A percentile compares a stretch with the other conserved stretches of the same genome.
Evolutionary conservation across 345 rosid species (phyloP).

Genomic region (Moricandia moricandioides): DNA sequence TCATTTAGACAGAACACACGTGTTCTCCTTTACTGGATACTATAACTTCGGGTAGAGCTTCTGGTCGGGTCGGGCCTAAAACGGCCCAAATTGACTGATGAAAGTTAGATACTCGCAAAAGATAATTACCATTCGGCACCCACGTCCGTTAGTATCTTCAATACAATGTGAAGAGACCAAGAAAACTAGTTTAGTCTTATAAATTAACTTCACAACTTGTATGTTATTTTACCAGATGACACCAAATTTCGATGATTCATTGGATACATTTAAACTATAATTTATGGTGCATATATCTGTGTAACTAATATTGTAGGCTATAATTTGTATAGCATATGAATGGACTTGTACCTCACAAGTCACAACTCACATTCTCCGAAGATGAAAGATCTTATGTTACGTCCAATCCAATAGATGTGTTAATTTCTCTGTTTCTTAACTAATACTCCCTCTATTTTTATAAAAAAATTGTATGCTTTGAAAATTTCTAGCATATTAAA

Average conservation of each 20-base stretch:
- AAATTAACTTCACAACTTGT: not conserved
- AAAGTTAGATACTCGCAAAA: not conserved
- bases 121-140: too few relatives aligned
- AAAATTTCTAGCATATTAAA: too few relatives aligned
- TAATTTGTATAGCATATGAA: not conserved
- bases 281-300: not conserved
- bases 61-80: not conserved
- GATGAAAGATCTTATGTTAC: conserved; percentile 1
- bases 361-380: not conserved
- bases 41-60: not conserved
- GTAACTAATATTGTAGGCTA: not conserved
- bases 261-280: not conserved
- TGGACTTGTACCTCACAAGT: not conserved
- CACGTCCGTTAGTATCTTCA: not conserved
- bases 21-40: conserved; percentile 18
- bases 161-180: not conserved
- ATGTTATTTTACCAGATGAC: not conserved
- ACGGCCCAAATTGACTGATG: not conserved
- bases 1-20: conserved; percentile 12
- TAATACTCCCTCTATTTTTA: not conserved
- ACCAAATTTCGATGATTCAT: not conserved
- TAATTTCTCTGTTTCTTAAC: not conserved
- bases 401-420: conserved; percentile 14
- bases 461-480: too few relatives aligned
- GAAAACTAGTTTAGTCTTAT: not conserved